A percentile compares a stretch with the other conserved stretches of the same genome.
Evolutionary conservation across 768 basidiomycete genomes (phyloP).

Genomic region (Mycena rosella): DNA sequence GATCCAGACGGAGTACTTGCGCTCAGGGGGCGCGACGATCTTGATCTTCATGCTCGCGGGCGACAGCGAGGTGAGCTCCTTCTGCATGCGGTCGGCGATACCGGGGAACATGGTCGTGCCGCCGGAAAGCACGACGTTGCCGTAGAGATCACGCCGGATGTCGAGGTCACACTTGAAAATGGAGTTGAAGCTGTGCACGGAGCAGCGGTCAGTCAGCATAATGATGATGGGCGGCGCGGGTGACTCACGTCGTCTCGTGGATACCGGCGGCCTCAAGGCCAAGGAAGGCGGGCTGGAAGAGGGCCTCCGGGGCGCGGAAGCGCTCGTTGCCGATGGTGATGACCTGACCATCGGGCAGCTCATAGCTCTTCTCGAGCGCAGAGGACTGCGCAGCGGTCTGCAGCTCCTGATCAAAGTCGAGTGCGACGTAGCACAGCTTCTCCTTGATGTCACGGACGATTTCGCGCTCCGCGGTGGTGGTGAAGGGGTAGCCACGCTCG

Average conservation of each 20-base stretch:
- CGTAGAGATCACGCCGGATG: conserved; percentile 37
- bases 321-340: conserved; percentile 84
- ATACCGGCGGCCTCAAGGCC: conserved; percentile 53
- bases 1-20: conserved; percentile 66
- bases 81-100: conserved; percentile 65
- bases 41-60: conserved; percentile 75
- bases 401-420: conserved; percentile 39
- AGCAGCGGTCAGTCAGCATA: too few species aligned
- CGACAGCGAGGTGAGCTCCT: conserved; percentile 75
- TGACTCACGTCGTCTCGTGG: conserved; percentile 71
- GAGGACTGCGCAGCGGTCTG: conserved; percentile 37
- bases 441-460: conserved; percentile 87
- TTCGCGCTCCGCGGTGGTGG: conserved; percentile 80
- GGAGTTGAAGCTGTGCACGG: conserved; percentile 63
- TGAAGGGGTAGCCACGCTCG: conserved; percentile 83
- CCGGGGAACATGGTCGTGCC: conserved; percentile 40
- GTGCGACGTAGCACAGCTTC: conserved; percentile 54
- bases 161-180: conserved; percentile 61
- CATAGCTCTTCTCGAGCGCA: conserved; percentile 39
- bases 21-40: conserved; percentile 76
- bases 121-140: conserved; percentile 37
- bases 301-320: conserved; percentile 79
- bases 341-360: conserved; percentile 73
- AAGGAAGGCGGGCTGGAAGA: conserved; percentile 80
- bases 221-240: conserved; percentile 27